Base-by-base conservation (phyloP, 1,139 yeast genomes). In the Sugiyamaella novakii region DNA sequence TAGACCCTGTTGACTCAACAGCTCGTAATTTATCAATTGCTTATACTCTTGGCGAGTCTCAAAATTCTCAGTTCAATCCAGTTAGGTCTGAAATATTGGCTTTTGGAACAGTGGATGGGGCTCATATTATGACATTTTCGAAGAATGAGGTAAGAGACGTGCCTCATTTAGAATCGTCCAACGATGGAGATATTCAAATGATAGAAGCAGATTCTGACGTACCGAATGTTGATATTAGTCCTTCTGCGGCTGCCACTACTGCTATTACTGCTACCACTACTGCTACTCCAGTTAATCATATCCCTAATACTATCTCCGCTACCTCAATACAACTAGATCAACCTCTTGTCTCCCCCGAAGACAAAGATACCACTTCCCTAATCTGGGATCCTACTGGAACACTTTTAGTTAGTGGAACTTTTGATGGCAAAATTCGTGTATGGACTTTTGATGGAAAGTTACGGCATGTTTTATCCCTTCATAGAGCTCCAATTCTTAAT, bases 401-500 rank as follows among this genome's bases (percentile, higher is more conserved):
- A 8, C 40, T 57, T 22, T 45, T 66, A n/a, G 69, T 65, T 2
- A 62, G 64, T 1, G 71, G 67, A 12, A 46, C 65, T 4, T 61
- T 59, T 47, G 66, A 64, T 40, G 72, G 72, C 5, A 60, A 60
- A 31, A 46, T 67, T 30, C 49, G 62, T 14, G 43, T 68, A 24
- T 67, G 71, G 70, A 61, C 66, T 3, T 44, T 54, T 2, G 62
- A 58, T 8, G 69, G 70, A 6, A 59, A 59, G 28, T 71, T 87
- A 43, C 73, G 80, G 53, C 84, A 82, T 56, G 78, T 84, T 1
- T 76, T 81, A 53, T 36, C 43, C n/a, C 65, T 76, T 36, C 87
- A 82, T 57, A 71, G 74, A 44, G 69, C 79, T 3, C 81, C 87
- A 0, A 71, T 82, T 0, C 57, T 81, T 7, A 63, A 72, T 1